These are phyloP conservation scores for Fusarium sp. DNA, from an alignment of 2,329 filamentous ascomycete genomes.

Conservation along the genomic window DNA sequence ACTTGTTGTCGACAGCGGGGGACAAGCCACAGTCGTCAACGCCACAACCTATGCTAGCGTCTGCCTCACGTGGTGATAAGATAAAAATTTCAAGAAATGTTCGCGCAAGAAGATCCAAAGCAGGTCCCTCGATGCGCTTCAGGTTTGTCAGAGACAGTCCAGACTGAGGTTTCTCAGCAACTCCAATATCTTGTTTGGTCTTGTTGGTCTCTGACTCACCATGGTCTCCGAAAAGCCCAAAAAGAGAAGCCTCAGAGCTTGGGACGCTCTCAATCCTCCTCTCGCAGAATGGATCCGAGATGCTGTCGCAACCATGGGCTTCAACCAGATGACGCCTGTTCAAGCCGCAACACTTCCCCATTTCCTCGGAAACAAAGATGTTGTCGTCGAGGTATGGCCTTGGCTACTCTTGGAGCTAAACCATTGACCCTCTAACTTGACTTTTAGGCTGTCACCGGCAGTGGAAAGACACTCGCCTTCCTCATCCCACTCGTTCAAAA, in stretches of 20 bases:
- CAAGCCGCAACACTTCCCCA: conserved; percentile 90
- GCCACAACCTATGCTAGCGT: conserved; percentile 2
- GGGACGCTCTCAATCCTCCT: conserved; percentile 52
- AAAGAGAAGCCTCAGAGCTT: conserved; percentile 60
- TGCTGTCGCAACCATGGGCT: conserved; percentile 84
- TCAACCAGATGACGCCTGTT: conserved; percentile 89
- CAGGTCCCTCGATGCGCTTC: conserved; percentile 33
- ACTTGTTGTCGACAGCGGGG: too few relatives aligned
- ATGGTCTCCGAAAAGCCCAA: conserved; percentile 49
- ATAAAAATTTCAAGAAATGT: conserved; percentile 45
- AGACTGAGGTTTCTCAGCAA: conserved; percentile 2
- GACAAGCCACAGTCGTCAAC: conserved; percentile 10
- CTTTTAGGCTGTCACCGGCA: conserved; percentile 80
- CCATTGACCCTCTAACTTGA: background rate
- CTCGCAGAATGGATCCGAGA: conserved; percentile 80
- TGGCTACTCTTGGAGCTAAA: rapidly evolving
- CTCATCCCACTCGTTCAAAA: conserved; percentile 85
- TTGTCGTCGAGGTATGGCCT: conserved; percentile 77
- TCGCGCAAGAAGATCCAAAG: conserved; percentile 32
- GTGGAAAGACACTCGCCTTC: conserved; percentile 89
- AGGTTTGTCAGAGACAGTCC: conserved; percentile 12
- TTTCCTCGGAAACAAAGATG: conserved; percentile 89
- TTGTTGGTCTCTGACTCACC: background rate
- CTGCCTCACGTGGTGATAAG: conserved; percentile 48
- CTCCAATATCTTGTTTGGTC: background rate